Percentiles rank a stretch among this genome's conserved stretches.
Conservation (phyloP, 2,329 filamentous ascomycete species). For the Phialophora tarda region DNA sequence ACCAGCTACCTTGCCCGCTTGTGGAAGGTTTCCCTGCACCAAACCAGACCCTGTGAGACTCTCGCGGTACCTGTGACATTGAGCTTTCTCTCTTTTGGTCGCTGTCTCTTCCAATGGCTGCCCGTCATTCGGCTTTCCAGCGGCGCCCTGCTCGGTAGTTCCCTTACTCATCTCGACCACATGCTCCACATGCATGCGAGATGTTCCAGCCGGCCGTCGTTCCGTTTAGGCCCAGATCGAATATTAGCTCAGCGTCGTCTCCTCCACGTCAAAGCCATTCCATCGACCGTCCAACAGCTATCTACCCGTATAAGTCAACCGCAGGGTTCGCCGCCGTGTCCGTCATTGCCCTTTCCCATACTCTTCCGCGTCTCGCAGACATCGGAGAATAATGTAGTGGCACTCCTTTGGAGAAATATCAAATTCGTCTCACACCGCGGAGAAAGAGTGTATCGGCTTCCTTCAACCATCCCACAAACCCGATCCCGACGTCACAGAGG, state of each 20-base stretch:
- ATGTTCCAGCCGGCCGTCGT: neutral
- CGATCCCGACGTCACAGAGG: conserved; percentile 14
- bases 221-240: conserved; percentile 4
- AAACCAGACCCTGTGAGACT: neutral
- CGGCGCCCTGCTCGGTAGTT: neutral
- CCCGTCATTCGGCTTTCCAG: neutral
- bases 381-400: neutral
- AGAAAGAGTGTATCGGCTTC: conserved; percentile 11
- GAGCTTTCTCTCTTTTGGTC: neutral
- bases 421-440: conserved; percentile 11
- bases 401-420: neutral
- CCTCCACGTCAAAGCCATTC: neutral
- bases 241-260: conserved; percentile 9
- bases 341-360: neutral
- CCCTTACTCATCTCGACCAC: conserved; percentile 2
- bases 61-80: neutral
- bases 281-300: neutral
- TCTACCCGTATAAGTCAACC: neutral
- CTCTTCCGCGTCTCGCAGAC: neutral
- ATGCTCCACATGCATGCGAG: neutral
- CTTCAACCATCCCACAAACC: conserved; percentile 1
- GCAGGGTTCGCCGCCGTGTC: neutral
- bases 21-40: conserved; percentile 1
- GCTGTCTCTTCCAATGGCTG: neutral
- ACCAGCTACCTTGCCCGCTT: neutral